These are phyloP conservation scores for Paspalum notatum DNA, from an alignment of 176 grass and related monocot genomes.

Conservation along the genomic window DNA sequence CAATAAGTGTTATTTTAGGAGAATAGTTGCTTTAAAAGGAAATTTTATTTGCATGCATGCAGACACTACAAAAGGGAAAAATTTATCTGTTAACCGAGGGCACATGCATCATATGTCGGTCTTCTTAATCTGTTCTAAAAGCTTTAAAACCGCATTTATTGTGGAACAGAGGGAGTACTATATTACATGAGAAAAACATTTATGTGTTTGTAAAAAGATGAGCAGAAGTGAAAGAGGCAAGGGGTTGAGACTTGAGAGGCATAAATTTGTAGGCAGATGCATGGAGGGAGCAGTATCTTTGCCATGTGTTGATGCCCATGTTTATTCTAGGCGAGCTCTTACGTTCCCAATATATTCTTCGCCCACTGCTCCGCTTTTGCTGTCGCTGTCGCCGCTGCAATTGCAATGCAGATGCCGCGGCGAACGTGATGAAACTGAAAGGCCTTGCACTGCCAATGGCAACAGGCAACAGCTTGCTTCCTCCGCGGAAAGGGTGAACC, in stretches of 20 bases:
- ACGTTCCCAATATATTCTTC: constrained; percentile 55
- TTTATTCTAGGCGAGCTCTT: constrained; percentile 31
- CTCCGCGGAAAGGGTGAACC: background rate
- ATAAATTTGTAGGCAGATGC: background rate
- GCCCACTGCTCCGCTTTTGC: constrained; percentile 12
- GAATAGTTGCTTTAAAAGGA: too few relatives aligned
- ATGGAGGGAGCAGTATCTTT: constrained; percentile 1
- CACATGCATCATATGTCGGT: too few relatives aligned
- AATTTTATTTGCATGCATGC: too few relatives aligned
- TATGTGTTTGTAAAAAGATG: background rate
- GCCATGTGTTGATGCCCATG: constrained; percentile 15
- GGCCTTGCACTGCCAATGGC: background rate
- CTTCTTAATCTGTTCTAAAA: too few relatives aligned
- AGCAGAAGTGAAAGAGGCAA: background rate
- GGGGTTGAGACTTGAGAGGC: background rate
- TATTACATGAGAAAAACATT: too few relatives aligned
- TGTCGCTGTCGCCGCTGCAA: background rate
- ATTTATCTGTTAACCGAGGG: too few relatives aligned
- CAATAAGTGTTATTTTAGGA: too few relatives aligned
- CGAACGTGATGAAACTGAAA: constrained; percentile 15
- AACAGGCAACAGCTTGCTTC: background rate
- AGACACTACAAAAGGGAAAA: too few relatives aligned
- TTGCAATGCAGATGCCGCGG: background rate
- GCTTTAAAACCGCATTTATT: too few relatives aligned
- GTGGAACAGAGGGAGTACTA: too few relatives aligned